phyloP scores from a whole-genome alignment of 257 asterid species.

The Nicotiana otophora region DNA sequence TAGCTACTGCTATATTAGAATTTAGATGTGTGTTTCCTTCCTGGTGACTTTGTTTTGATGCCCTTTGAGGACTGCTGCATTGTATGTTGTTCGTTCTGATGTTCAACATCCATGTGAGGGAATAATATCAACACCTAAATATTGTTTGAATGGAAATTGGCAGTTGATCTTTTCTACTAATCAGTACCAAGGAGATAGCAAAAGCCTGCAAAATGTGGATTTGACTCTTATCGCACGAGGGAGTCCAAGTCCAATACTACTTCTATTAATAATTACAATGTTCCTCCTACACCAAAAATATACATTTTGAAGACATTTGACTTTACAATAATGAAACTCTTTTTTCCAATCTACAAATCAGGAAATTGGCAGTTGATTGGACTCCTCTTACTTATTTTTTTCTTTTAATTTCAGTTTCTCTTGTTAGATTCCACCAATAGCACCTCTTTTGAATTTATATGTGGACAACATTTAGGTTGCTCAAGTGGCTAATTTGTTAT shows the following conservation, averaged over 20 bases:
- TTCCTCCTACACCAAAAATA: not conserved
- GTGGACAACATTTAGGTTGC: not conserved
- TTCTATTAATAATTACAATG: not conserved
- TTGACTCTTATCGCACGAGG: not conserved
- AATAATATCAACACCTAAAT: not conserved
- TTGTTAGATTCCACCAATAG: not conserved
- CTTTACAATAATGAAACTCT: not conserved
- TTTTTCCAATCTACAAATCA: not conserved
- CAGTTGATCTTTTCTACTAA: not conserved
- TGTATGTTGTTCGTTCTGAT: not conserved
- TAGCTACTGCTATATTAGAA: not conserved
- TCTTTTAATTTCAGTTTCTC: not conserved
- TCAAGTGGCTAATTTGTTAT: not conserved
- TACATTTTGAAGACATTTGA: not conserved
- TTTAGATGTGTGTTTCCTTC: not conserved
- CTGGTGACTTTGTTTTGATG: not conserved
- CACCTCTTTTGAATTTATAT: not conserved
- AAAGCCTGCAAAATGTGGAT: not conserved
- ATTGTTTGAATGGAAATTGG: not conserved
- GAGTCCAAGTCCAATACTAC: not conserved
- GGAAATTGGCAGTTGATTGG: not conserved
- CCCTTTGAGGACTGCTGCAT: conserved; percentile 2
- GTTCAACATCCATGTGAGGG: conserved; percentile 1
- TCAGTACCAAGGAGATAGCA: not conserved
- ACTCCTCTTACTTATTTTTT: not conserved